Base-by-base conservation (phyloP, 805 yeast species). In the Pichia sporocuriosa region DNA sequence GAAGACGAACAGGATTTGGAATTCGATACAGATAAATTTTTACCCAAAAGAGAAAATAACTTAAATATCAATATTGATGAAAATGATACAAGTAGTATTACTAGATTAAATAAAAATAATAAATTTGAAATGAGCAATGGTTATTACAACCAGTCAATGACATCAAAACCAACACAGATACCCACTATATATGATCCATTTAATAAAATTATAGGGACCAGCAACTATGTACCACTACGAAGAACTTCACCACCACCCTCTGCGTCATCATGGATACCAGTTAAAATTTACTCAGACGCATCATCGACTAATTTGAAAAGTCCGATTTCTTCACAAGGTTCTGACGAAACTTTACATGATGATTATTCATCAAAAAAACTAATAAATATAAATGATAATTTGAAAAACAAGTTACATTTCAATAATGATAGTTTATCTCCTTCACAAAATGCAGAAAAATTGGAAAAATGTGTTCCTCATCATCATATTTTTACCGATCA, bases 391-490 rank as follows among this genome's bases (percentile, higher is more conserved):
- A 16, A 20, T 21, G 25, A 19, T 32, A 9, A 32, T n/a, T 17
- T 11, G 13, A 32, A 27, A 29, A 22, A 26, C 15, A 17, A 9
- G 6, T 15, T 29, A 20, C 23, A 20, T 20, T 26, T 30, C 19
- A 26, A 10, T 28, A 26, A 26, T 12, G n/a, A 12, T 11, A 15
- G 10, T 26, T 26, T 15, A 26, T 11, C 13, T 12, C 13, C 29
- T 9, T 6, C n/a, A n/a, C n/a, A 8, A 26, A 12, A 26, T 32
- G n/a, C 17, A 13, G n/a, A 20, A 20, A 10, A 21, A 32, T n/a
- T 13, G 5, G 6, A 32, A 13, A 8, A 66, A 7, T 73, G 78
- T 48, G 57, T 63, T 7, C 80, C 81, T 19, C 50, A 55, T 23
- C 49, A 48, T 25, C 45, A 45, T 3, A 59, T 53, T 26, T 62